These are phyloP conservation scores for Ogataea methanolica DNA, from an alignment of 805 yeast genomes.

Conservation along the genomic window DNA sequence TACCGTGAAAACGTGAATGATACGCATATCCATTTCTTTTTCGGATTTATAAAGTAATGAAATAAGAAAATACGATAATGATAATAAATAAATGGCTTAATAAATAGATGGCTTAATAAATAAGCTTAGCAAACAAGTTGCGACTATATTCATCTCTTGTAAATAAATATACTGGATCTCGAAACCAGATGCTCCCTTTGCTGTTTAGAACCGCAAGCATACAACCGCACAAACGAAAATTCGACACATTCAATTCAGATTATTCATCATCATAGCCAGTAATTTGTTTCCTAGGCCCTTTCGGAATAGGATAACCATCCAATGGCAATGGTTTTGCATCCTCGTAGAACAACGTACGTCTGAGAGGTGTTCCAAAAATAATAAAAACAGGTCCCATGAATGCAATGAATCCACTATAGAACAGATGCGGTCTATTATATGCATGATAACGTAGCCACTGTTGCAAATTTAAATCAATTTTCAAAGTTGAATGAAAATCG, in stretches of 20 bases:
- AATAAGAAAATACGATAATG: too few species aligned
- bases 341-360: conserved; percentile 61
- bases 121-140: too few species aligned
- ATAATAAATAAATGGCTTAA: too few species aligned
- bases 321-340: conserved; percentile 65
- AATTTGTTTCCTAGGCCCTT: conserved; percentile 44
- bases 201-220: not conserved
- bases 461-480: not conserved
- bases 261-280: conserved; percentile 53
- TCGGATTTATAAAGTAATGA: too few species aligned
- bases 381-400: conserved; percentile 63
- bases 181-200: too few species aligned
- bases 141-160: too few species aligned
- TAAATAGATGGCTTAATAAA: too few species aligned
- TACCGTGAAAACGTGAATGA: too few species aligned
- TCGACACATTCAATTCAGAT: conserved; percentile 6
- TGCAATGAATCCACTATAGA: conserved; percentile 61
- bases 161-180: too few species aligned
- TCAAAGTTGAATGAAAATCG: not conserved
- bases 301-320: conserved; percentile 51
- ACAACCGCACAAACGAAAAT: not conserved
- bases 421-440: conserved; percentile 70
- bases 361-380: conserved; percentile 55
- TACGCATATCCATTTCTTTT: too few species aligned
- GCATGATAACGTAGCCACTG: conserved; percentile 75